Evolutionary conservation across 2,329 filamentous ascomycete species (phyloP), one percentile per base, ranked within the genome.

Genomic region (Diaporthe caulivora): DNA sequence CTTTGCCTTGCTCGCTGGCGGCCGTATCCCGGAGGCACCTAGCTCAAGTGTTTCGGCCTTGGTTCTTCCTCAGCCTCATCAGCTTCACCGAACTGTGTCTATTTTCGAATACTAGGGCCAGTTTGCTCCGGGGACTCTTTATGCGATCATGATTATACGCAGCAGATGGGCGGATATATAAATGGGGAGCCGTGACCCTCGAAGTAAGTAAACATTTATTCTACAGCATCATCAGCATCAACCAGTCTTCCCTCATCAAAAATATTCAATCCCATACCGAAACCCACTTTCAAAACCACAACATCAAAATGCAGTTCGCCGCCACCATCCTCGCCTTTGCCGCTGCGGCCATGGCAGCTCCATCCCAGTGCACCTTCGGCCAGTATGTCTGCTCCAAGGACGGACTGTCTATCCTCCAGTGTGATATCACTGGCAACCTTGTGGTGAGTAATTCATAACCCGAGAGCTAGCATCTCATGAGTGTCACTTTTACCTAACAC

Each of bases 301-400:
- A 49, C 18, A 9, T 64, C 70, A 76, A 75, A 54, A 76, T 76
- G 75, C 67, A 75, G 70, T 70, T 76, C 71, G 15, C 62, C 68
- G 47, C 71, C 51, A 54, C 73, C 71, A 57, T 75, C 57, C 58
- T 75, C 62, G 75, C 75, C 37, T 58, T 76, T 37, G 75, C 73
- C 49, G 51, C 75, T 64, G 51, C 75, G 51, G 75, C 71, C 70
- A 51, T 68, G 42, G 73, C 75, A 26, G 73, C 73, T 26, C 73
- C 75, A n/a, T 21, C 42, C 18, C 21, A 53, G 17, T 76, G 75
- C 73, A 67, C 54, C 47, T 75, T 75, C 17, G 75, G 75, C 67
- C 58, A 75, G 62, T 76, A 76, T 44, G 10, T 57, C 18, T 76
- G 75, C 71, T 69, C 67, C 42, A 10, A n/a, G 26, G 68, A 75